These are phyloP conservation scores for Actinomortierella ambigua DNA, from an alignment of 371 early-diverging fungal species.

Conservation along the genomic window DNA sequence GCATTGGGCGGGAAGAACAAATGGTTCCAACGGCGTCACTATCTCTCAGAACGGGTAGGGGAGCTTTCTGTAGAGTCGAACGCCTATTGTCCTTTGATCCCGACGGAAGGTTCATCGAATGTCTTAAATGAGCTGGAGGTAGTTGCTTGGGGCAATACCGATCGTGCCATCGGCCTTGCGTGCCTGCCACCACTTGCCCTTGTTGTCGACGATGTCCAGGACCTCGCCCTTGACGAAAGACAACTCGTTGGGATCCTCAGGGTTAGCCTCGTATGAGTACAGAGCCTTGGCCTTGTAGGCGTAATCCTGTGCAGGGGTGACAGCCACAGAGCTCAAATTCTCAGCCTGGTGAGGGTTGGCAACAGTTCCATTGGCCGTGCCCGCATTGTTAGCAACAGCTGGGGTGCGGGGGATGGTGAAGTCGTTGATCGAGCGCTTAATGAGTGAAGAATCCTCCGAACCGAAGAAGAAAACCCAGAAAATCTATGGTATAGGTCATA, in stretches of 20 bases:
- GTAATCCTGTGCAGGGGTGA: conserved; percentile 45
- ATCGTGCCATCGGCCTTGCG: conserved; percentile 77
- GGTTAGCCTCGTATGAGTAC: conserved; percentile 77
- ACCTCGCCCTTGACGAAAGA: conserved; percentile 88
- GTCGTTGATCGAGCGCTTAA: conserved; percentile 52
- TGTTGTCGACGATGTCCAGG: conserved; percentile 85
- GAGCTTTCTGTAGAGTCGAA: too few relatives aligned
- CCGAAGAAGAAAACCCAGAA: conserved; percentile 80
- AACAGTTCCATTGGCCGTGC: conserved; percentile 13
- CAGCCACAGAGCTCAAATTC: conserved; percentile 42
- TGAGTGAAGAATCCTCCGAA: conserved; percentile 66
- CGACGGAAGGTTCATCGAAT: too few relatives aligned
- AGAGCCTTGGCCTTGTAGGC: conserved; percentile 64
- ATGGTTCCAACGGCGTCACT: too few relatives aligned
- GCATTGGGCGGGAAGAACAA: too few relatives aligned
- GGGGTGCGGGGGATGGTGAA: conserved; percentile 44
- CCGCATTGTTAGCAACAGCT: conserved; percentile 16
- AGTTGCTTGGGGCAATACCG: conserved; percentile 96
- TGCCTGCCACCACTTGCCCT: conserved; percentile 98
- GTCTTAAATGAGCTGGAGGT: conserved; percentile 49
- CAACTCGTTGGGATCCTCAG: conserved; percentile 92
- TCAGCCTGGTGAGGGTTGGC: conserved; percentile 18
- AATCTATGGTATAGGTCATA: conserved; percentile 42
- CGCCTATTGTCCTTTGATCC: too few relatives aligned
- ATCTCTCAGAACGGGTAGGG: too few relatives aligned